Base-by-base conservation (phyloP, 148 eudicot genomes). In the Silene conica region DNA sequence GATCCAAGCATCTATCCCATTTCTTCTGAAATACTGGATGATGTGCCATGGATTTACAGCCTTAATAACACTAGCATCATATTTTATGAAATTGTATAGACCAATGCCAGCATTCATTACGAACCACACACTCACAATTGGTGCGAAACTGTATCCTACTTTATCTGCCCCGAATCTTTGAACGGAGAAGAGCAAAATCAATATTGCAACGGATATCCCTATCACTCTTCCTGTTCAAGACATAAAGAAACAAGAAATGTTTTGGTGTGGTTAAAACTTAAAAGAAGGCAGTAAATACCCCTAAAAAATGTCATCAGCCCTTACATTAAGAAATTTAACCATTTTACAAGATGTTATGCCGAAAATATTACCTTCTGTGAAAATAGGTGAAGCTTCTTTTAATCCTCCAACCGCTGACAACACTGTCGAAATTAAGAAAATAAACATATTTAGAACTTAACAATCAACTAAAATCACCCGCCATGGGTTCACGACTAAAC, bases 101-200 rank as follows among this genome's bases (percentile, higher is more conserved):
- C 87, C 85, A 59, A 84, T 77, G 7, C 62, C 63, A 5, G 81
- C 77, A 48, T 77, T 85, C 1, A 80, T 0, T 8, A 28, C 0
- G 60, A 85, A 80, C 87, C 87, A 85, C 16, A 82, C 14, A 28
- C 85, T 60, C 2, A 85, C 67, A 13, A 82, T 85, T 6, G 85
- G 87, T 2, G 83, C 87, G 50, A 85, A 85, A 43, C 65, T 82
- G 58, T 85, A 85, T 38, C 87, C 87, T 1, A 82, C 83, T 82
- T 82, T 85, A 54, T 85, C 85, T 0, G 85, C 80, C 54, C 85
- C 87, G 19, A 76, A 74, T 72, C 83, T 80, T 59, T 83, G 86
- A 11, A 69, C 20, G 23, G 71, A 74, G 79, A 83, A 83, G 8
- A 83, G 73, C 31, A 74, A 18, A n/a, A 82, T 16, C 1, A 77